phyloP scores from a whole-genome alignment of 179 eudicot species.

The Drosera spatulata region DNA sequence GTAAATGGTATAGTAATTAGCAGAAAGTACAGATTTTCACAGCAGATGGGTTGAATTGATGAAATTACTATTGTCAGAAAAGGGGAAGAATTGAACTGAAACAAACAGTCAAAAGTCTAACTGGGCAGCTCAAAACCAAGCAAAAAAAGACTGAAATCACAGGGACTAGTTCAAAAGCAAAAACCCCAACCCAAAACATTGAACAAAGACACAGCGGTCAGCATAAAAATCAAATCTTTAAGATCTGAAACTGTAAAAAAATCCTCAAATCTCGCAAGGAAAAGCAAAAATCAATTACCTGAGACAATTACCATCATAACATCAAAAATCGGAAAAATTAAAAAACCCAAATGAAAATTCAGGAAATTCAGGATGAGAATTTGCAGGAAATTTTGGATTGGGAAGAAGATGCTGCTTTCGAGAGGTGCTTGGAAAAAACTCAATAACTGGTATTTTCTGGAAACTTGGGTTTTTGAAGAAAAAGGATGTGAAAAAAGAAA shows the following conservation, averaged over 20 bases:
- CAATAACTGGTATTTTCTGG: slow-evolving; percentile 26
- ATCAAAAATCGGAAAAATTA: slow-evolving; percentile 13
- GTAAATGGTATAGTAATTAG: not conserved
- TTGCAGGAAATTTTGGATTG: slow-evolving; percentile 12
- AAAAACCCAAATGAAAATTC: slow-evolving; percentile 7
- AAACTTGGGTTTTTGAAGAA: slow-evolving; percentile 44
- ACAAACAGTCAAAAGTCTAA: not conserved
- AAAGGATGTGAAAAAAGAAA: slow-evolving; percentile 33
- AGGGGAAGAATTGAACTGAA: not conserved
- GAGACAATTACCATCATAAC: slow-evolving; percentile 3
- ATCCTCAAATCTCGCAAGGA: slow-evolving; percentile 2
- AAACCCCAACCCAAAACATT: slow-evolving; percentile 5
- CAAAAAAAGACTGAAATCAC: not conserved
- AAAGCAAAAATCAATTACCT: not conserved
- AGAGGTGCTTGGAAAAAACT: slow-evolving; percentile 24
- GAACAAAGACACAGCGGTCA: not conserved
- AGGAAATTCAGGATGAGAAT: slow-evolving; percentile 9
- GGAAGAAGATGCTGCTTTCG: slow-evolving; percentile 12
- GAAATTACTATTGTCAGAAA: not conserved
- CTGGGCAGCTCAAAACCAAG: slow-evolving; percentile 4
- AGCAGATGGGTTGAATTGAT: not conserved
- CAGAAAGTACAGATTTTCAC: not conserved
- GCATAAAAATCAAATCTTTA: slow-evolving; percentile 5
- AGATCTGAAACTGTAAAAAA: slow-evolving; percentile 11
- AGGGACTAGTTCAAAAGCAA: slow-evolving; percentile 6